Conservation (phyloP, 345 rosid genomes). For the Arabis hirsuta region DNA sequence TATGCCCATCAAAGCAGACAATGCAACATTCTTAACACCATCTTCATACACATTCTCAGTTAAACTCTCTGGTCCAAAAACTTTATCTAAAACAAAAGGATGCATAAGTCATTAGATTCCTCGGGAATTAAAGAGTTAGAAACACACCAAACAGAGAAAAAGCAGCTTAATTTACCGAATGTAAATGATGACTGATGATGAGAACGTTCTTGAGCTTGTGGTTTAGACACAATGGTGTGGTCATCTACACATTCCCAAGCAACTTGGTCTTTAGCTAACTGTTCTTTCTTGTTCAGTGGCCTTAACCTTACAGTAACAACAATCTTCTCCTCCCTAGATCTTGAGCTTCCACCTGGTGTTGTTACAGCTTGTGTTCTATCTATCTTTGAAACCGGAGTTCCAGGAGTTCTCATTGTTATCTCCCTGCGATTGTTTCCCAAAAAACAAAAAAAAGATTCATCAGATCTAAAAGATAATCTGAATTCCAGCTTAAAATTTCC, state of each 20-base stretch:
- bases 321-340: conserved; percentile 88
- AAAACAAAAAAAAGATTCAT: not conserved
- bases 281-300: conserved; percentile 91
- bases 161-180: conserved; percentile 64
- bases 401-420: conserved; percentile 70
- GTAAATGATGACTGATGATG: conserved; percentile 78
- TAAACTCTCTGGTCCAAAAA: conserved; percentile 75
- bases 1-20: conserved; percentile 95
- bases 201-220: conserved; percentile 76
- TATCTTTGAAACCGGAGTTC: conserved; percentile 80
- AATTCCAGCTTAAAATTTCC: not conserved
- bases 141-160: conserved; percentile 2
- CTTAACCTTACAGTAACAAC: conserved; percentile 94
- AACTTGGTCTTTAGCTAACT: conserved; percentile 78
- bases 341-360: conserved; percentile 74
- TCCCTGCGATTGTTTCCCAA: conserved; percentile 11
- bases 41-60: conserved; percentile 92
- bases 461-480: conserved; percentile 18
- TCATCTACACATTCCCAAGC: conserved; percentile 98
- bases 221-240: conserved; percentile 72
- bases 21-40: conserved; percentile 96
- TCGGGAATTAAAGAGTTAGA: conserved; percentile 7
- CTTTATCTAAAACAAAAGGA: conserved; percentile 67
- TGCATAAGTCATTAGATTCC: conserved; percentile 7
- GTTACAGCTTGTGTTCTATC: conserved; percentile 71